phyloP scores from a whole-genome alignment of 2,329 filamentous ascomycete species.

The Xylariaceae sp. region DNA sequence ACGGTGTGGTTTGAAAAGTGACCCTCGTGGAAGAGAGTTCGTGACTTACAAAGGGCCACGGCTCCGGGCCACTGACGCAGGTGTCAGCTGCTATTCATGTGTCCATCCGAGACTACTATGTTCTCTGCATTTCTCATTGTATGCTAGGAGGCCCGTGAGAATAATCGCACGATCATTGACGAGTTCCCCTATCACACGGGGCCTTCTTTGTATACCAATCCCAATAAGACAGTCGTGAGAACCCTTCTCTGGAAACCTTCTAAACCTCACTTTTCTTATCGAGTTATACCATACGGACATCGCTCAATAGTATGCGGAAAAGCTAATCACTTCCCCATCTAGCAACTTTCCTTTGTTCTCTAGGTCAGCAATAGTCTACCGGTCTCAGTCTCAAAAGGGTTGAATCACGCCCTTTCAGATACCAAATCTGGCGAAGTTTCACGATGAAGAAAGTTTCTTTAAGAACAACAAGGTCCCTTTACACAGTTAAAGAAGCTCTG shows the following conservation, averaged over 20 bases:
- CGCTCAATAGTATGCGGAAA: conserved; percentile 4
- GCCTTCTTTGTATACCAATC: conserved; percentile 23
- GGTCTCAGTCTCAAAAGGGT: conserved; percentile 14
- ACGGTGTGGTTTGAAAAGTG: conserved; percentile 4
- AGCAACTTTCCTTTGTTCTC: conserved; percentile 20
- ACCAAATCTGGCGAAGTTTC: conserved; percentile 5
- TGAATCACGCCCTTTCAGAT: conserved; percentile 24
- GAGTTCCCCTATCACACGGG: conserved; percentile 4
- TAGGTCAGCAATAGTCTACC: conserved; percentile 16
- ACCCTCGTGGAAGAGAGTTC: conserved; percentile 11
- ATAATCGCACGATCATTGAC: conserved; percentile 19
- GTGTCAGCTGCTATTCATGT: conserved; percentile 20
- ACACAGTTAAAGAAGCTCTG: neutral
- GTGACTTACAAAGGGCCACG: conserved; percentile 12
- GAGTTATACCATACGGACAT: conserved; percentile 5
- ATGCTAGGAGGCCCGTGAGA: conserved; percentile 12
- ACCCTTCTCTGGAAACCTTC: conserved; percentile 28
- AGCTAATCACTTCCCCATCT: conserved; percentile 19
- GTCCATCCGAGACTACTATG: conserved; percentile 10
- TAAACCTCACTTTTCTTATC: conserved; percentile 10
- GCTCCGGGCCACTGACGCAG: conserved; percentile 15
- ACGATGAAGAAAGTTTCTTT: conserved; percentile 22
- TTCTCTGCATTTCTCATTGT: conserved; percentile 21
- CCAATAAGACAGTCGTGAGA: conserved; percentile 28
- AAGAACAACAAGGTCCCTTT: conserved; percentile 3